These are phyloP conservation scores for Pezicula neosporulosa DNA, from an alignment of 2,329 filamentous ascomycete genomes.

Conservation along the genomic window DNA sequence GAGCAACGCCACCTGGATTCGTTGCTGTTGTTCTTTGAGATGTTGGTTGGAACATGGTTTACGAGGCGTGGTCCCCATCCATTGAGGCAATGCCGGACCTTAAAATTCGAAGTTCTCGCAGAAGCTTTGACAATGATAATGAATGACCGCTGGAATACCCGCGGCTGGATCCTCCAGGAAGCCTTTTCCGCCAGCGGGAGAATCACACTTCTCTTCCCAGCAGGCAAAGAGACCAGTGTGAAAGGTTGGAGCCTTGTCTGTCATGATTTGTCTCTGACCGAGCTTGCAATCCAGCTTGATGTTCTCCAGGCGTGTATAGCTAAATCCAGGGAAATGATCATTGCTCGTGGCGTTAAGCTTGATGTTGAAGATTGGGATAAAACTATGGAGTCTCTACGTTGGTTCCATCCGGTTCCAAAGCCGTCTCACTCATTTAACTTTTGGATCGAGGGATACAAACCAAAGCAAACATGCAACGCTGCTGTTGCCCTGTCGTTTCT, in stretches of 20 bases:
- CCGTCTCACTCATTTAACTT: neutral
- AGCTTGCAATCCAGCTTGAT: neutral
- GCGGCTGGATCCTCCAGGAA: constrained; percentile 11
- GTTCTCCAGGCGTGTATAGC: neutral
- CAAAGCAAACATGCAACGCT: constrained; percentile 9
- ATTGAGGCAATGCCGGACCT: neutral
- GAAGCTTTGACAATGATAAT: neutral
- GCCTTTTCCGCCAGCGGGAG: constrained; percentile 5
- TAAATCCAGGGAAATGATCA: neutral
- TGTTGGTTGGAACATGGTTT: neutral
- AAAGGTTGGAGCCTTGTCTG: neutral
- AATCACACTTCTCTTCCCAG: constrained; percentile 2
- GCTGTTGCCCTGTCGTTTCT: constrained; percentile 10
- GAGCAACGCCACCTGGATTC: neutral
- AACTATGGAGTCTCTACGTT: neutral
- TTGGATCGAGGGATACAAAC: neutral
- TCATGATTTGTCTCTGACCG: neutral
- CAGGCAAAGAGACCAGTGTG: neutral
- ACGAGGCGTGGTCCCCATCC: neutral
- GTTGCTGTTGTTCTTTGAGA: neutral
- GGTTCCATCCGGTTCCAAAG: neutral
- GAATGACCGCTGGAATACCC: constrained; percentile 5
- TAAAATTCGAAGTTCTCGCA: neutral
- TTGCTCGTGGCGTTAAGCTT: neutral
- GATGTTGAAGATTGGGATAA: constrained; percentile 1